Conservation (phyloP, 257 asterid species). For the Solanum rostratum region DNA sequence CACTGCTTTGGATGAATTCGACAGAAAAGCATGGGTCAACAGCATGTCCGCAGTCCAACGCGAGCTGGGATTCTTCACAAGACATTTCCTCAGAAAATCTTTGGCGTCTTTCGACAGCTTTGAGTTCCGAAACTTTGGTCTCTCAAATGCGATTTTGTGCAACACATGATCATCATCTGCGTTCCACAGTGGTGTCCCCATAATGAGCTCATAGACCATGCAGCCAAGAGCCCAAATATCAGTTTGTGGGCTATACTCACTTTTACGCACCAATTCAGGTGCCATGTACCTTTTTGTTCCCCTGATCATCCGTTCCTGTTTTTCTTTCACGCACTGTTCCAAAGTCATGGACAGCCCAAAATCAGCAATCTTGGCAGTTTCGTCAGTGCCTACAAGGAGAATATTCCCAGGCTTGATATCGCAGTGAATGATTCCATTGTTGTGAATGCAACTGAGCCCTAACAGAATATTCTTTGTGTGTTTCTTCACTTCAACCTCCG, state of each 20-base stretch:
- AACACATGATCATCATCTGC: not conserved
- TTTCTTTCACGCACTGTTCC: not conserved
- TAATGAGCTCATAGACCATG: constrained; percentile 1
- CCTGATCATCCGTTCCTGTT: not conserved
- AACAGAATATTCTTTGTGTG: not conserved
- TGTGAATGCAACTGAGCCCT: not conserved
- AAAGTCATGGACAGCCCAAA: not conserved
- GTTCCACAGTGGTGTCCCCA: not conserved
- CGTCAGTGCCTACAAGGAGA: not conserved
- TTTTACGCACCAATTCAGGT: not conserved
- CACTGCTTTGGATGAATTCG: not conserved
- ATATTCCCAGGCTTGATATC: constrained; percentile 9
- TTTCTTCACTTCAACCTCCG: not conserved
- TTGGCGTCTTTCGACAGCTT: not conserved
- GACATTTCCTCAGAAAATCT: constrained; percentile 2
- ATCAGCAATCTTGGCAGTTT: not conserved
- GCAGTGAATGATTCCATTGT: not conserved
- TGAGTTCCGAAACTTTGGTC: not conserved
- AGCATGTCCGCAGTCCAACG: not conserved
- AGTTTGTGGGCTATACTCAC: not conserved
- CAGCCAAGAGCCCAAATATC: constrained; percentile 16
- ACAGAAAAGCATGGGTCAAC: not conserved
- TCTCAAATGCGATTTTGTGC: not conserved
- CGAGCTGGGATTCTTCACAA: not conserved
- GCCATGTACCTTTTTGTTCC: constrained; percentile 3